Evolutionary conservation across 1,284 basidiomycete genomes (phyloP), one percentile per base, ranked within the genome.

Genomic region (Leccinum pallidistipes): DNA sequence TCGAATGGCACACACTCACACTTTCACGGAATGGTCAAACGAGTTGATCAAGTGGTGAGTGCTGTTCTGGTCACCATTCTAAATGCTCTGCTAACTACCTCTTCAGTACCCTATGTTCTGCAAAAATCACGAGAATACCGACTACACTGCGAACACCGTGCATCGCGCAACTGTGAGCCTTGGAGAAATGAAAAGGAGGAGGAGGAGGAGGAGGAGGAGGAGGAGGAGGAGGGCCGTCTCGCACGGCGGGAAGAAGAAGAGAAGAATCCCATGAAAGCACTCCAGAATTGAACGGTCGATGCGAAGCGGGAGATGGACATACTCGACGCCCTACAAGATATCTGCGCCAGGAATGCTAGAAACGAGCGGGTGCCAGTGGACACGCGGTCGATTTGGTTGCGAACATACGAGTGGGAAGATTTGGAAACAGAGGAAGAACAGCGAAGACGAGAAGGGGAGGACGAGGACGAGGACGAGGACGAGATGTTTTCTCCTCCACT

Each of bases 301-400:
- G 93, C 92, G 38, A 94, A 97, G 76, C 85, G 96, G 61, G 97
- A 99, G 79, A 99, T 99, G 97, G 97, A 99, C 71, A 91, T 97
- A 60, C 83, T 98, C 67, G 97, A 99, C 76, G 94, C 95, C 27
- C 79, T 99, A 61, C 95, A 98, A 71, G 97, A 98, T 71, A 93
- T 99, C 65, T 84, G 95, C 65, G 92, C 92, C 7, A 83, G 94
- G 43, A 99, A 99, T 75, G 95, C 97, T 1, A 83, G 96, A 53
- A 87, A 95, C 62, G 97, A 98, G 71, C 82, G 92, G 31, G 80
- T 90, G 11, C 24, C 24, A 24, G 24, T 24, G 89, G 90, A 9
- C 84, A 88, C 32, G 76, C 83, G 0, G 84, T 84, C 14, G 89
- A 92, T 69, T 66, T 91, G 55, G 64, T 87, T 38, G 86, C 83